These are phyloP conservation scores for Sphagnum magellanicum DNA, from an alignment of 228 moss, liverwort and hornwort genomes.

Conservation along the genomic window DNA sequence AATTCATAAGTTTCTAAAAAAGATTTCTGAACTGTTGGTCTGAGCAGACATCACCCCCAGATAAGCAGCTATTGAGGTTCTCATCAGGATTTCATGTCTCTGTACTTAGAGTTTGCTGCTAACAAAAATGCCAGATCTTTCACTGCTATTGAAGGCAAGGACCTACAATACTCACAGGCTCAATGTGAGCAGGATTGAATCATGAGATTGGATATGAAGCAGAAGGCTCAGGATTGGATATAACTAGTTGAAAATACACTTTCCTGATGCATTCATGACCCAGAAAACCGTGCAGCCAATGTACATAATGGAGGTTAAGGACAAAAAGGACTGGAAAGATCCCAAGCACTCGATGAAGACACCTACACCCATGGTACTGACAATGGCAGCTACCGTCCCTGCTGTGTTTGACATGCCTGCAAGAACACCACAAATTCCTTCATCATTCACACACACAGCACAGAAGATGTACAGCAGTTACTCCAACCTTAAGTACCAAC, in stretches of 20 bases:
- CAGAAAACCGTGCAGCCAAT: constrained; percentile 60
- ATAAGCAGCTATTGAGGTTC: too few relatives aligned
- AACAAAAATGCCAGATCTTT: too few relatives aligned
- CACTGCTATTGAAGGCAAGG: too few relatives aligned
- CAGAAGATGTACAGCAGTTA: not conserved
- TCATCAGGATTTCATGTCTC: too few relatives aligned
- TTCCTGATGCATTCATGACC: constrained; percentile 59
- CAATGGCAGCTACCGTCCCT: constrained; percentile 67
- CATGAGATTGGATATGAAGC: too few relatives aligned
- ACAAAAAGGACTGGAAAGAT: constrained; percentile 72
- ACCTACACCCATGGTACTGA: constrained; percentile 80
- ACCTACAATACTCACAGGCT: too few relatives aligned
- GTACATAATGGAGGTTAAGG: constrained; percentile 66
- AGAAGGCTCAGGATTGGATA: not conserved
- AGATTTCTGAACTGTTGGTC: too few relatives aligned
- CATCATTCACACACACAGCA: not conserved
- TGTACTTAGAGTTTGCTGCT: too few relatives aligned
- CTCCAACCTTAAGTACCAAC: too few relatives aligned
- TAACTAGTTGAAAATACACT: constrained; percentile 45
- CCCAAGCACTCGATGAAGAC: constrained; percentile 74
- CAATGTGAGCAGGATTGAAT: too few relatives aligned
- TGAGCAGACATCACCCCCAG: too few relatives aligned
- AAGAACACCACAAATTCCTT: not conserved
- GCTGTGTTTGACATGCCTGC: constrained; percentile 81
- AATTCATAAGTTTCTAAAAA: too few relatives aligned